Conservation (phyloP, 2,329 filamentous ascomycete genomes). For the Phialocephala sp. region DNA sequence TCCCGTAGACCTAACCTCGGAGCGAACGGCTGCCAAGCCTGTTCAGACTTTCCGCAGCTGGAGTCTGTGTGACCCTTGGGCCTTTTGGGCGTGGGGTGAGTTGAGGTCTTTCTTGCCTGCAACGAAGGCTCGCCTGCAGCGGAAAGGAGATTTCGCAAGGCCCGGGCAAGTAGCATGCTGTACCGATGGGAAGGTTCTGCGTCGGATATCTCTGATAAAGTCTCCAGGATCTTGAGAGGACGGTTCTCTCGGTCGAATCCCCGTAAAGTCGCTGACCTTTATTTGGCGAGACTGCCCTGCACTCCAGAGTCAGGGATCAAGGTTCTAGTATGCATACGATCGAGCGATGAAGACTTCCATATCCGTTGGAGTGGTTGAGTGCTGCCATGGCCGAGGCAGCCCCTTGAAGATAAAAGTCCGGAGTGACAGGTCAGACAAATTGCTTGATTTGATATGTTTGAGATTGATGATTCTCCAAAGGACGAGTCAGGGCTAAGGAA, state of each 20-base stretch:
- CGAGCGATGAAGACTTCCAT: conserved; percentile 30
- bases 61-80: neutral
- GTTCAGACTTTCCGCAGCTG: neutral
- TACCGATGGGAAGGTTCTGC: conserved; percentile 18
- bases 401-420: neutral
- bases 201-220: conserved; percentile 15
- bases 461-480: neutral
- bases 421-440: conserved; percentile 1
- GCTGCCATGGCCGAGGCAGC: neutral
- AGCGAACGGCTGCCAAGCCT: neutral
- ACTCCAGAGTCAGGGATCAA: conserved; percentile 22
- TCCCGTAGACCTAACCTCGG: neutral
- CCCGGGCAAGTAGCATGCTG: conserved; percentile 10
- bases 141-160: conserved; percentile 10
- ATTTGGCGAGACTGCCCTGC: conserved; percentile 7
- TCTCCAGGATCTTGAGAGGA: conserved; percentile 14
- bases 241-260: conserved; percentile 5
- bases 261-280: conserved; percentile 5
- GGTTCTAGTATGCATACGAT: conserved; percentile 29
- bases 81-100: conserved; percentile 1
- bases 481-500: conserved; percentile 2
- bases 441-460: conserved; percentile 7
- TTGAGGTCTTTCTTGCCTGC: conserved; percentile 5
- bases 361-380: conserved; percentile 15
- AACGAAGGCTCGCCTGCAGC: conserved; percentile 7